Conservation (phyloP, 352 stramenopile species). For the Peronospora destructor region DNA sequence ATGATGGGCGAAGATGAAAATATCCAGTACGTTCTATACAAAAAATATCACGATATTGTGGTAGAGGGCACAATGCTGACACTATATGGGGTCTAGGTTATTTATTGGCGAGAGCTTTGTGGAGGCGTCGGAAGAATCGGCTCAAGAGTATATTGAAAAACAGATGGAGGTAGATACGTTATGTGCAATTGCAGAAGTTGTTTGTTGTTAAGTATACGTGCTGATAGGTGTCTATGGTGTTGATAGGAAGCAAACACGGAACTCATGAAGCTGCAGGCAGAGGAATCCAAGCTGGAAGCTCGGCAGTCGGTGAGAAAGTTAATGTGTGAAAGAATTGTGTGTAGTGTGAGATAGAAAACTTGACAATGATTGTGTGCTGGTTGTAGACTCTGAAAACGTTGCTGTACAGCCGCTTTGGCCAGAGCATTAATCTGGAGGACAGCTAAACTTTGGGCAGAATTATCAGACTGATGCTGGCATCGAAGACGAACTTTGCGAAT, state of each 20-base stretch:
- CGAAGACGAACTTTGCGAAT: neutral
- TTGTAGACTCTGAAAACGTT: conserved; percentile 86
- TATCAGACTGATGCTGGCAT: neutral
- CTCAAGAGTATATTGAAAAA: conserved; percentile 90
- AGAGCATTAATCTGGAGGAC: conserved; percentile 95
- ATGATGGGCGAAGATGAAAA: conserved; percentile 92
- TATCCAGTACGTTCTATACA: conserved; percentile 44
- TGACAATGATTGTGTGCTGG: conserved; percentile 7
- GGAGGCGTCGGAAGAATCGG: conserved; percentile 89
- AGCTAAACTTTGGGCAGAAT: conserved; percentile 35
- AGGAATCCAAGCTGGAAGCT: conserved; percentile 85
- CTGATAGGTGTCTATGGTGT: neutral
- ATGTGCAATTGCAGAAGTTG: neutral
- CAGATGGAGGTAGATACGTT: conserved; percentile 60
- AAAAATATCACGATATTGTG: neutral
- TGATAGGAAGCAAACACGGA: conserved; percentile 59
- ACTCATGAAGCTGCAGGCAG: conserved; percentile 74
- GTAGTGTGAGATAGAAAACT: neutral
- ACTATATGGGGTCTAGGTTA: conserved; percentile 35
- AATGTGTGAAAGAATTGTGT: neutral
- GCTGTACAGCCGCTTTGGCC: conserved; percentile 94
- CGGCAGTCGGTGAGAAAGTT: conserved; percentile 73
- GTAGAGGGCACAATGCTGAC: neutral
- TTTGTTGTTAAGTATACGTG: neutral
- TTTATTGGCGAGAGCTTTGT: conserved; percentile 96